Evolutionary conservation across 768 basidiomycete species (phyloP).

Genomic region (Atractiella rhizophila): DNA sequence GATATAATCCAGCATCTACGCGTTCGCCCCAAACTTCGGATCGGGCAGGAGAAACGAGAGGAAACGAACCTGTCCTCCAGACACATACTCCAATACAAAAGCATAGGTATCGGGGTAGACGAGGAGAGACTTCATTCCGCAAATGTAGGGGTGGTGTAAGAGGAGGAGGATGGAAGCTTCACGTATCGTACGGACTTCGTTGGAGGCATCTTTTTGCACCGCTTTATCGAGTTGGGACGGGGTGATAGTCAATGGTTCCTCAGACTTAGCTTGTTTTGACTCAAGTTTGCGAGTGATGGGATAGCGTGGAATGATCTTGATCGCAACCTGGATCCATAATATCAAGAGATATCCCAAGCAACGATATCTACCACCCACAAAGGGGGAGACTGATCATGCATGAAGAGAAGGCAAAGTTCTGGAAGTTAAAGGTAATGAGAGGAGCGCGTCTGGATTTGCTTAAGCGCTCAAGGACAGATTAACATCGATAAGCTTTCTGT

Average conservation of each 20-base stretch:
- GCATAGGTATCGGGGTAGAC: constrained; percentile 78
- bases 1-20: constrained; percentile 99
- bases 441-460: too few relatives aligned
- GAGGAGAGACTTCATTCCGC: constrained; percentile 98
- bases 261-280: constrained; percentile 26
- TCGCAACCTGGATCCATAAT: constrained; percentile 43
- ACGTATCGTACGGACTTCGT: constrained; percentile 83
- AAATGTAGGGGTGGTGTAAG: constrained; percentile 93
- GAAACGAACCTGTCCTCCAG: too few relatives aligned
- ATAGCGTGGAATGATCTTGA: constrained; percentile 87
- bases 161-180: constrained; percentile 88
- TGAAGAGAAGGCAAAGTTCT: too few relatives aligned
- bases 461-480: too few relatives aligned
- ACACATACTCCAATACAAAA: too few relatives aligned
- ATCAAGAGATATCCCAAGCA: background rate
- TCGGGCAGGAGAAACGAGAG: too few relatives aligned
- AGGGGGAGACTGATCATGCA: too few relatives aligned
- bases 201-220: constrained; percentile 74
- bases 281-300: constrained; percentile 35
- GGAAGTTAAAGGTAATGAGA: too few relatives aligned
- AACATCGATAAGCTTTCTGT: too few relatives aligned
- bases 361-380: too few relatives aligned
- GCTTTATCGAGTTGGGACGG: constrained; percentile 31
- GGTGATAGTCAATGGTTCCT: background rate
- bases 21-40: constrained; percentile 37